Evolutionary conservation across 2,329 filamentous ascomycete genomes (phyloP), one percentile per base, ranked within the genome.

Genomic region (Rhynchosporium graminicola): DNA sequence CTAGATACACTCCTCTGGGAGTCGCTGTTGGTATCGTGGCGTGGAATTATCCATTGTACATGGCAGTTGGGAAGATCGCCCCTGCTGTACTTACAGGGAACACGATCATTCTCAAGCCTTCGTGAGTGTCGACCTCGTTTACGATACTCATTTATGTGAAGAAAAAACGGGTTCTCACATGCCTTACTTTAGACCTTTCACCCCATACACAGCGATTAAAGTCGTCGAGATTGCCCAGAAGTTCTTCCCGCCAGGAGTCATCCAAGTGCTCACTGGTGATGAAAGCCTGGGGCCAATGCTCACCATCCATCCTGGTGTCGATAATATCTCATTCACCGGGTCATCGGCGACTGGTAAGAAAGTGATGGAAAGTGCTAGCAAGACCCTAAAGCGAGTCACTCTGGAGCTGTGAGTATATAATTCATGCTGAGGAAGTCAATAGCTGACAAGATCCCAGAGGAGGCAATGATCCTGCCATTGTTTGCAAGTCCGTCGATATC

Each of bases 291-390:
- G 84, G 9, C 80, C 82, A 0, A 70, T 75, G 70, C 79, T 86
- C 72, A 83, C 81, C 0, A 73, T 77, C 13, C 84, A 87, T 68
- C 76, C 77, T 2, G 80, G 77, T 10, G 81, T 86, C 68, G 77
- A 80, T 59, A 85, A 85, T 73, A 82, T 87, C 70, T 81, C 76
- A 63, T 87, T 87, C 70, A 87, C 83, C 0, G 83, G 84, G 3
- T 84, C 82, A 0, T 82, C 76, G 4, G 73, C 77, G 3, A 84
- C 83, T 0, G 72, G 82, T 66, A 79, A 80, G 66, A 76, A 74
- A 51, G 78, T 84, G 45, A 80, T 83, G 77, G 78, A 76, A 46
- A 78, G 76, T 65, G 80, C 79, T 65, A 77, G 80, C 10, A 77
- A 76, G 67, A 83, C 81, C 0, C 70, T 85, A 55, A 86, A 86